Base-by-base conservation (phyloP, 2,329 filamentous ascomycete genomes). In the Drechslerella dactyloides region DNA sequence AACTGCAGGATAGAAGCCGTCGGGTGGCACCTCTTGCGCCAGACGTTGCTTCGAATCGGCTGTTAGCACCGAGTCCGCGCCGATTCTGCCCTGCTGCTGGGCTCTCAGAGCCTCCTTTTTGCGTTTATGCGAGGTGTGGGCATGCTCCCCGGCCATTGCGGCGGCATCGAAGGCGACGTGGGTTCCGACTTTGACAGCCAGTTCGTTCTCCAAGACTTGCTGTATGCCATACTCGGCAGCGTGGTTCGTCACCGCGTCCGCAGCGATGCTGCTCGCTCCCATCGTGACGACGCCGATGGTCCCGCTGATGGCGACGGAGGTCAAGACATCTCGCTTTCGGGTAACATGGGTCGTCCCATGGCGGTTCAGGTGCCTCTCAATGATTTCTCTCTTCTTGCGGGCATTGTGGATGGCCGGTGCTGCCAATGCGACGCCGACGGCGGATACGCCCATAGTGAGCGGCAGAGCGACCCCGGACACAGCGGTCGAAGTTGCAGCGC, bases 351-450 rank as follows among this genome's bases (percentile, higher is more conserved):
- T 79, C 2, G 76, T 73, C 2, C 79, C 77, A 7, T 78, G 76
- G 2, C 74, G 74, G 35, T 80, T 77, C 0, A 82, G 77, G 21
- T 81, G 79, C 3, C 74, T 76, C 60, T 81, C 80, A 57, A 82
- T 81, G 0, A 82, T 81, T 19, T 79, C 79, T 3, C 80, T 77
- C 63, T 82, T 81, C 70, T 80, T 81, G 1, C 80, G 77, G 1
- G 81, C 81, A 73, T 82, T 82, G 58, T 81, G 80, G 2, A 82
- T 79, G 0, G 79, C 77, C 0, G 80, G 80, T 1, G 79, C 80
- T 2, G 80, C 78, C 52, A 81, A 74, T 1, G 78, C 80, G 1
- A 81, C 76, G 0, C 80, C 81, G 5, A 81, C 78, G 0, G 79
- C 77, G 0, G 80, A 81, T 0, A 82, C 76, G 0, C 81, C 81